Conservation (phyloP, 2,329 filamentous ascomycete species). For the Aspergillus carbonarius region DNA sequence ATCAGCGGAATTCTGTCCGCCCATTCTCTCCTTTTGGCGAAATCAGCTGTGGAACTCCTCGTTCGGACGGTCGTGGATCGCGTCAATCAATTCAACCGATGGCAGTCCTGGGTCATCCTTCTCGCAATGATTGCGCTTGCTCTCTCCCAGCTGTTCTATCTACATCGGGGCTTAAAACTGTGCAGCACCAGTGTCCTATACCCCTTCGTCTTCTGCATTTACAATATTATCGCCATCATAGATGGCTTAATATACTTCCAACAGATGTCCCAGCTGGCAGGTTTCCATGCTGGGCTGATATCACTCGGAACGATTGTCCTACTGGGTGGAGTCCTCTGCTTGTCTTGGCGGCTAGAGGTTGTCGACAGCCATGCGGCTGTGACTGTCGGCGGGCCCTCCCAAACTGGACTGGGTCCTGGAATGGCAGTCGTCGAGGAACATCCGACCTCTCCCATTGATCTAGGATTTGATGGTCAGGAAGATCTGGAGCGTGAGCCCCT, state of each 20-base stretch:
- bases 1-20: conserved; percentile 92
- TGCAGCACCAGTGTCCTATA: conserved; percentile 95
- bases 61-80: conserved; percentile 82
- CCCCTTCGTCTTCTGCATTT: conserved; percentile 95
- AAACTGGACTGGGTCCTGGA: conserved; percentile 75
- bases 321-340: conserved; percentile 79
- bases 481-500: conserved; percentile 43
- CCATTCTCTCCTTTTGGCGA: conserved; percentile 88
- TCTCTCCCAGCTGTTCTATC: conserved; percentile 88
- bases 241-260: conserved; percentile 97
- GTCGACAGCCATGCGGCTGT: conserved; percentile 38
- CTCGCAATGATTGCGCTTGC: conserved; percentile 77
- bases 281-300: conserved; percentile 69
- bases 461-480: conserved; percentile 38
- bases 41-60: conserved; percentile 92
- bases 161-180: conserved; percentile 89
- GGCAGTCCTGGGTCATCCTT: conserved; percentile 92
- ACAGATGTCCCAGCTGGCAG: conserved; percentile 76
- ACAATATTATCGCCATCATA: conserved; percentile 97
- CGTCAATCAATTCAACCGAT: conserved; percentile 89
- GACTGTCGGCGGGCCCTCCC: conserved; percentile 51
- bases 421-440: conserved; percentile 71
- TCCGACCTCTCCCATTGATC: conserved; percentile 24
- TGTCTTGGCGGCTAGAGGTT: conserved; percentile 90
- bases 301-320: conserved; percentile 83